Evolutionary conservation across 148 eudicot species (phyloP).

Genomic region (Spergularia marina): DNA sequence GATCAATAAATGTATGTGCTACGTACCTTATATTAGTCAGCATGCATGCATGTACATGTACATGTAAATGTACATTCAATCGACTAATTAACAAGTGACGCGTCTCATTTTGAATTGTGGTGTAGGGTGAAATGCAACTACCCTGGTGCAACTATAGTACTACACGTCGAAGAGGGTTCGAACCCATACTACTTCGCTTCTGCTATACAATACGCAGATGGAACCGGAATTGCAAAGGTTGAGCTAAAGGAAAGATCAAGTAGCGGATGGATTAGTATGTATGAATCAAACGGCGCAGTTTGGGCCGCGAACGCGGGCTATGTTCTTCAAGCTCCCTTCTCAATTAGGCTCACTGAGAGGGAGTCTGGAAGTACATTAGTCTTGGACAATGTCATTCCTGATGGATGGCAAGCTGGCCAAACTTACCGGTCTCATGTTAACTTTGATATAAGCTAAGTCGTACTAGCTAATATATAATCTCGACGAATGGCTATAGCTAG

Average conservation of each 20-base stretch:
- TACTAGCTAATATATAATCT: background rate
- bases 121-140: slow-evolving; percentile 55
- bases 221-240: slow-evolving; percentile 44
- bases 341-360: slow-evolving; percentile 40
- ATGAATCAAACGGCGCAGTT: slow-evolving; percentile 48
- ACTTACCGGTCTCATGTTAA: slow-evolving; percentile 59
- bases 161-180: slow-evolving; percentile 54
- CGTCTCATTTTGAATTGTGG: background rate
- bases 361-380: slow-evolving; percentile 34
- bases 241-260: slow-evolving; percentile 34
- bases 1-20: no score
- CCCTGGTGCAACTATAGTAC: slow-evolving; percentile 37
- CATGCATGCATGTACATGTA: no score
- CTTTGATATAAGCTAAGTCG: slow-evolving; percentile 31
- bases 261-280: slow-evolving; percentile 40
- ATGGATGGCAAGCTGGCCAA: slow-evolving; percentile 49
- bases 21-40: no score
- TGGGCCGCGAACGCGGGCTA: slow-evolving; percentile 41
- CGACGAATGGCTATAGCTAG: no score
- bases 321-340: slow-evolving; percentile 43
- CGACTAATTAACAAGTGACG: no score
- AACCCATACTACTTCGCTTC: slow-evolving; percentile 49
- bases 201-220: slow-evolving; percentile 42
- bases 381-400: slow-evolving; percentile 51
- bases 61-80: no score